phyloP scores from a whole-genome alignment of 192 early-diverging fungal genomes.

The Gamsiella multidivaricata region DNA sequence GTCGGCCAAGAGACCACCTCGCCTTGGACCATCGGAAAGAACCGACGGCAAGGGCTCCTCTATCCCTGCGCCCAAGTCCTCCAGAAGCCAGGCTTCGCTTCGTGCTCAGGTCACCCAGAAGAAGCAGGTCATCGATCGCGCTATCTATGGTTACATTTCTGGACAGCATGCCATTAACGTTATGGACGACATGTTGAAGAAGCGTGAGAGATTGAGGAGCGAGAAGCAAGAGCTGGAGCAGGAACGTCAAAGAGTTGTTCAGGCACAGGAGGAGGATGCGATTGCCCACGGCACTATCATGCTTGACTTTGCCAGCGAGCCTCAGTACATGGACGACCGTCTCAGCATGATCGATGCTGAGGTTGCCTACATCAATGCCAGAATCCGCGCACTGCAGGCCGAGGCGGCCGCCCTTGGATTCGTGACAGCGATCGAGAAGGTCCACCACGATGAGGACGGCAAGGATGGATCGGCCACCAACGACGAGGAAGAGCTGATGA shows the following conservation, averaged over 20 bases:
- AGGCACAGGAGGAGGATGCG: conserved; percentile 49
- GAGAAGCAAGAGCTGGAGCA: conserved; percentile 63
- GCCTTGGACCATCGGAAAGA: conserved; percentile 37
- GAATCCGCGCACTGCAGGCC: conserved; percentile 61
- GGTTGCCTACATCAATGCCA: conserved; percentile 65
- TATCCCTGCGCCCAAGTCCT: conserved; percentile 21
- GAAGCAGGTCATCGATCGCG: conserved; percentile 65
- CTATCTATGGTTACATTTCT: conserved; percentile 65
- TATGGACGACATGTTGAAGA: conserved; percentile 65
- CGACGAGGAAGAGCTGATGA: conserved; percentile 48
- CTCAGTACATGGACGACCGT: conserved; percentile 67
- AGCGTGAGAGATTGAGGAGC: conserved; percentile 56
- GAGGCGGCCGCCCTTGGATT: conserved; percentile 58
- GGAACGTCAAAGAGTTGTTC: conserved; percentile 60
- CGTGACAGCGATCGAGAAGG: conserved; percentile 42
- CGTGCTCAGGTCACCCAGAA: conserved; percentile 56
- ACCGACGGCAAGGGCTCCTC: conserved; percentile 5
- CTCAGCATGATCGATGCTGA: conserved; percentile 68
- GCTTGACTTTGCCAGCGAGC: conserved; percentile 50
- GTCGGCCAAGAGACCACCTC: conserved; percentile 45
- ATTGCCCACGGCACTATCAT: conserved; percentile 32
- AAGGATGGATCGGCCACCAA: conserved; percentile 15
- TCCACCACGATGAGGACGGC: conserved; percentile 13
- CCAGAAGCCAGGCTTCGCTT: conserved; percentile 17
- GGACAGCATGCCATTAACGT: conserved; percentile 60